Evolutionary conservation across 2,329 filamentous ascomycete species (phyloP).

Genomic region (Diaporthe sp.): DNA sequence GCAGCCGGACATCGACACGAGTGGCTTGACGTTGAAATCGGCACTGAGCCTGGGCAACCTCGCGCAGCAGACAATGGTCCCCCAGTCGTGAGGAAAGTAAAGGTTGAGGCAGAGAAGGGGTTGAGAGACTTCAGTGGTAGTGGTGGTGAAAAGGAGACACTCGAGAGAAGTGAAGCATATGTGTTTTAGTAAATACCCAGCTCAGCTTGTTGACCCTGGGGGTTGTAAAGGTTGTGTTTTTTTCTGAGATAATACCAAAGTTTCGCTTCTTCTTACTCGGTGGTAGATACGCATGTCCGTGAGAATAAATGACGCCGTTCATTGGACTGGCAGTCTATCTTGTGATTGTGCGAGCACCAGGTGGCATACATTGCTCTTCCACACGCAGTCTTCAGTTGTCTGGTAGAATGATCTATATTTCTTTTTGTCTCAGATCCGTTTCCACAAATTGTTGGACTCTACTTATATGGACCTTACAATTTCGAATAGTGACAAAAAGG

Average conservation of each 20-base stretch:
- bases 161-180: conserved; percentile 16
- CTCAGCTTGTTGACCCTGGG: conserved; percentile 18
- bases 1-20: conserved; percentile 49
- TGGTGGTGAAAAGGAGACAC: conserved; percentile 4
- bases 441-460: not conserved
- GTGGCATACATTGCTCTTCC: not conserved
- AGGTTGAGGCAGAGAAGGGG: not conserved
- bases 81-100: not conserved
- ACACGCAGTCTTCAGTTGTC: not conserved
- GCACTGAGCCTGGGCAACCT: conserved; percentile 57
- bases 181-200: conserved; percentile 24
- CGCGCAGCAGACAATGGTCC: conserved; percentile 39
- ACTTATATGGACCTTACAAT: not conserved
- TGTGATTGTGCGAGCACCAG: not conserved
- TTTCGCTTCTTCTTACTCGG: conserved; percentile 17
- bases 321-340: not conserved
- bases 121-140: not conserved
- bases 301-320: not conserved
- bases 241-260: conserved; percentile 8
- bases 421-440: not conserved
- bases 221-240: conserved; percentile 20
- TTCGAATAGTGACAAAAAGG: not conserved
- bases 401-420: too few relatives aligned
- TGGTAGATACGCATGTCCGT: not conserved
- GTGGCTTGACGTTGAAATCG: conserved; percentile 54